phyloP scores from a whole-genome alignment of 805 yeast species.

The Hanseniaspora clermontiae region DNA sequence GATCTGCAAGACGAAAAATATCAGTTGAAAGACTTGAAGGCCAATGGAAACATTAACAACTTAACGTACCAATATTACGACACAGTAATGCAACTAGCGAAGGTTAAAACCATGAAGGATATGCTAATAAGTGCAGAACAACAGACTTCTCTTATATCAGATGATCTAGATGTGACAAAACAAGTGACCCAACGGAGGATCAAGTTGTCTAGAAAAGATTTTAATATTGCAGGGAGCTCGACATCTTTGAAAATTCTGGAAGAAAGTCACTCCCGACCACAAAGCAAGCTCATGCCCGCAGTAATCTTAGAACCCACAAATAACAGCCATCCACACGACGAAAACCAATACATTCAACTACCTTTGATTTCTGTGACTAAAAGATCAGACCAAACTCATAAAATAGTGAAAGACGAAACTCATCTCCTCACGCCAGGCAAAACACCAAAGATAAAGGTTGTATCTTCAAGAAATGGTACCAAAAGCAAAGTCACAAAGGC shows the following conservation, averaged over 20 bases:
- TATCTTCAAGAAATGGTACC: conserved; percentile 12
- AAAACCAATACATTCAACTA: background rate
- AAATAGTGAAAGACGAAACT: conserved; percentile 2
- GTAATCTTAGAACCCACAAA: background rate
- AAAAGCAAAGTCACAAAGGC: background rate
- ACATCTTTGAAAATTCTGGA: background rate
- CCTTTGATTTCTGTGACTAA: background rate
- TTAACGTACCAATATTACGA: conserved; percentile 4
- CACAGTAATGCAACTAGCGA: conserved; percentile 2
- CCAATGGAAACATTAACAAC: conserved; percentile 1
- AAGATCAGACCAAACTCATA: background rate
- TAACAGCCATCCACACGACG: background rate
- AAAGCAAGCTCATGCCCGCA: background rate
- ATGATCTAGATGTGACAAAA: background rate
- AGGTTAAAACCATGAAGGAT: background rate
- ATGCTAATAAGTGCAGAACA: background rate
- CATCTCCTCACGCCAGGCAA: conserved; percentile 18
- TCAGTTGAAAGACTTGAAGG: background rate
- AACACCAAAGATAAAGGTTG: conserved; percentile 20
- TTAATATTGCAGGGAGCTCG: background rate
- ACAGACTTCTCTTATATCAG: background rate
- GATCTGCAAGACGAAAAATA: background rate
- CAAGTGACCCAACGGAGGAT: background rate
- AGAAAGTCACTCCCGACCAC: background rate
- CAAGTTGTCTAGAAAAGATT: background rate